Conservation (phyloP, 2,329 filamentous ascomycete species). For the Capronia coronata region DNA sequence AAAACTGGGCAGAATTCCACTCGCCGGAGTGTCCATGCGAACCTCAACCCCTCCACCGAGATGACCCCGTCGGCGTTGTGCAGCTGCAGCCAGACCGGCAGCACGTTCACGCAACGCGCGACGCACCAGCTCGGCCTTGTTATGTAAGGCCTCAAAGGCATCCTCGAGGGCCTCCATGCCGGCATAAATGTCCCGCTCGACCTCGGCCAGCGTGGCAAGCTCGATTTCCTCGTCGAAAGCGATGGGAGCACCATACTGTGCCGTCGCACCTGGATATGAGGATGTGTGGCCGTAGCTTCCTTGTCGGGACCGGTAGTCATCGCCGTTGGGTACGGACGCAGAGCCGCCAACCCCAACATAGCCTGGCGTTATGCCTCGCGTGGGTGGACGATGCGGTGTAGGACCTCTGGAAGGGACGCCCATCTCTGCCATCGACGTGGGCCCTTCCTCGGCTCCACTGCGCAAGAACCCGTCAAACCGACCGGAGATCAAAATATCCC, state of each 20-base stretch:
- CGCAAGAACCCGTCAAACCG: conserved; percentile 94
- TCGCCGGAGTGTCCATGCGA: conserved; percentile 38
- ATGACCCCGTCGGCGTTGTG: conserved; percentile 38
- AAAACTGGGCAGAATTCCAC: conserved; percentile 18
- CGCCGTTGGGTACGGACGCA: conserved; percentile 39
- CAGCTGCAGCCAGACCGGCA: conserved; percentile 59
- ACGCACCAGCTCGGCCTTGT: conserved; percentile 73
- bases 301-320: conserved; percentile 38
- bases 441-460: conserved; percentile 69
- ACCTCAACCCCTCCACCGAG: conserved; percentile 33
- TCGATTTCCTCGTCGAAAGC: conserved; percentile 92
- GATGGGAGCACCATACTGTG: conserved; percentile 64
- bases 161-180: conserved; percentile 94
- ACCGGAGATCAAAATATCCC: conserved; percentile 90
- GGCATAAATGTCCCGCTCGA: conserved; percentile 85
- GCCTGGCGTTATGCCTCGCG: conserved; percentile 31
- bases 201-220: conserved; percentile 79
- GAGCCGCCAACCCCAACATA: conserved; percentile 34
- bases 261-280: conserved; percentile 46
- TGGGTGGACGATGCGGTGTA: conserved; percentile 23
- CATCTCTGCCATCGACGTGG: conserved; percentile 22
- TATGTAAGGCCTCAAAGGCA: conserved; percentile 85
- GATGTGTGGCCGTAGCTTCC: conserved; percentile 37
- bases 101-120: conserved; percentile 72
- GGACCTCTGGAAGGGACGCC: conserved; percentile 29